Conservation (phyloP, 2,329 filamentous ascomycete species). For the Hymenoscyphus albidus region DNA sequence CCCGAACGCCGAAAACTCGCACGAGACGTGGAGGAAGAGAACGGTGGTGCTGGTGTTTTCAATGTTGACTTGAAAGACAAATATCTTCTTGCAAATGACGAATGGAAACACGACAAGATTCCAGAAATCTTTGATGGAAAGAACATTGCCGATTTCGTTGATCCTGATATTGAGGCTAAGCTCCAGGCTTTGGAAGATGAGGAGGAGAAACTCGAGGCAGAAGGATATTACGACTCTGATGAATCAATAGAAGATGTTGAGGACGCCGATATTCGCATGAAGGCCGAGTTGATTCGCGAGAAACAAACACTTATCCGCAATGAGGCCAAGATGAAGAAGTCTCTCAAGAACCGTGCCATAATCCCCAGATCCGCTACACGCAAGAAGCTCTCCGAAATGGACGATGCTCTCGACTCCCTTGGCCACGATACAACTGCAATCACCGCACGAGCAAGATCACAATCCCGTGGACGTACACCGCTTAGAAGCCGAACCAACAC, state of each 20-base stretch:
- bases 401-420: conserved; percentile 77
- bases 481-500: conserved; percentile 60
- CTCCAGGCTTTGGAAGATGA: conserved; percentile 89
- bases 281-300: conserved; percentile 92
- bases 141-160: conserved; percentile 96
- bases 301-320: conserved; percentile 91
- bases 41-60: conserved; percentile 93
- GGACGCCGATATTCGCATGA: conserved; percentile 80
- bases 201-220: conserved; percentile 85
- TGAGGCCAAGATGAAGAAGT: conserved; percentile 91
- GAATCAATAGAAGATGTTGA: conserved; percentile 79
- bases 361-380: conserved; percentile 80
- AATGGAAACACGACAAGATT: conserved; percentile 95
- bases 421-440: conserved; percentile 80
- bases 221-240: conserved; percentile 91
- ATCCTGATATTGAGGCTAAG: conserved; percentile 94
- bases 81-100: conserved; percentile 80
- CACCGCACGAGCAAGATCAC: conserved; percentile 67
- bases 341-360: conserved; percentile 92
- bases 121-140: conserved; percentile 92
- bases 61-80: conserved; percentile 88
- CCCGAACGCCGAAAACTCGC: conserved; percentile 79
- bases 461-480: conserved; percentile 66
- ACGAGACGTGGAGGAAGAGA: conserved; percentile 83
- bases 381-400: conserved; percentile 82